A percentile compares a stretch with the other conserved stretches of the same genome.
Conservation (phyloP, 2,329 filamentous ascomycete species). For the Scytalidium lignicola region DNA sequence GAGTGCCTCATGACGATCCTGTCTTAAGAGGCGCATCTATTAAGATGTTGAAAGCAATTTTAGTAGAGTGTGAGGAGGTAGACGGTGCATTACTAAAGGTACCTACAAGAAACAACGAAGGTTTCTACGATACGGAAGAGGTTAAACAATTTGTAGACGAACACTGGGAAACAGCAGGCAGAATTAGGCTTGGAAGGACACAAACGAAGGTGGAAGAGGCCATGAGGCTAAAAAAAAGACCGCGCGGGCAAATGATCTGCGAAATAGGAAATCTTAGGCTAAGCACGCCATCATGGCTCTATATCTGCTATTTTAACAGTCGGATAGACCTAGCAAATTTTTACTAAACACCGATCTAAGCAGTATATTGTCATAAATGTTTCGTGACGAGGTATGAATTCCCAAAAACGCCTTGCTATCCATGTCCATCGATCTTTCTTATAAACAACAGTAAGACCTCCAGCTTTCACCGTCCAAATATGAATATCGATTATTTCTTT, state of each 20-base stretch:
- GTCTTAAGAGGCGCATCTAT: constrained; percentile 22
- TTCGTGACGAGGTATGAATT: constrained; percentile 2
- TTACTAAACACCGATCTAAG: background rate
- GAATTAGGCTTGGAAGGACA: constrained; percentile 27
- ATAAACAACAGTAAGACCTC: background rate
- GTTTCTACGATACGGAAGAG: constrained; percentile 38
- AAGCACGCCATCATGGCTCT: too few relatives aligned
- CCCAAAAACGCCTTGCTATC: constrained; percentile 8
- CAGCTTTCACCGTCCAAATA: background rate
- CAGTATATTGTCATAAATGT: background rate
- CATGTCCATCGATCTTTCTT: background rate
- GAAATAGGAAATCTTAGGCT: too few relatives aligned
- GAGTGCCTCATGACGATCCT: constrained; percentile 24
- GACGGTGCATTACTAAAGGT: constrained; percentile 31
- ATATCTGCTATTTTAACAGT: too few relatives aligned
- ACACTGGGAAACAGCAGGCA: constrained; percentile 34
- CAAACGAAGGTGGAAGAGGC: constrained; percentile 6
- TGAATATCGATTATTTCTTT: constrained; percentile 67
- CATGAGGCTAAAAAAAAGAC: constrained; percentile 11
- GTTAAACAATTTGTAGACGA: constrained; percentile 37
- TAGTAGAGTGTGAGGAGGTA: constrained; percentile 39
- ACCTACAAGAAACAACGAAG: constrained; percentile 30
- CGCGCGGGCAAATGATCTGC: background rate
- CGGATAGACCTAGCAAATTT: too few relatives aligned
- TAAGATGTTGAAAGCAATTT: constrained; percentile 43